Conservation (phyloP, 176 grass and related monocot genomes). For the Zoysia pacifica region DNA sequence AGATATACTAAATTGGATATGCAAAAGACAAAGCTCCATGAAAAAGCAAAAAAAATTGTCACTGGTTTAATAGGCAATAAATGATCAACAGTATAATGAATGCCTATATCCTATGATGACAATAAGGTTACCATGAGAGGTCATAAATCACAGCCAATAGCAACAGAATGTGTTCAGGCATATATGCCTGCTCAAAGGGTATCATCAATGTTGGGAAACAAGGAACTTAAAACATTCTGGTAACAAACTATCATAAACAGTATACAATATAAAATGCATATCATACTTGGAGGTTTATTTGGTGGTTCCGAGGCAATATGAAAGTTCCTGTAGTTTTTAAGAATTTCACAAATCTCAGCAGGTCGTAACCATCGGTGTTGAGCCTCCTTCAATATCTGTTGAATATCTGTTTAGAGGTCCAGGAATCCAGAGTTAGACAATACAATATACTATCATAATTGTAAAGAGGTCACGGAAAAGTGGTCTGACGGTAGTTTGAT, state of each 20-base stretch:
- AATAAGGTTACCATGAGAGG: neutral
- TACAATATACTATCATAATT: neutral
- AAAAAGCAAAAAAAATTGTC: neutral
- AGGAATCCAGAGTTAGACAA: constrained; percentile 32
- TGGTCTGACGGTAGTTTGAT: neutral
- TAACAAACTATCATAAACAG: constrained; percentile 7
- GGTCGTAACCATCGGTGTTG: constrained; percentile 87
- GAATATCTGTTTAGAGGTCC: constrained; percentile 65
- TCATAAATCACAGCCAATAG: neutral
- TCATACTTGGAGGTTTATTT: constrained; percentile 85
- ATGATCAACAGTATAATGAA: neutral
- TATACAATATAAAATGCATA: constrained; percentile 20
- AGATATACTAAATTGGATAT: neutral
- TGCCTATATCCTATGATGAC: neutral
- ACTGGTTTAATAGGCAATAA: neutral
- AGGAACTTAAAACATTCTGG: neutral
- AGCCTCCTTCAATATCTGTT: constrained; percentile 89
- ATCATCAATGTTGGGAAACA: neutral
- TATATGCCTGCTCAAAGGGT: constrained; percentile 1
- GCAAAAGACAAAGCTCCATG: neutral
- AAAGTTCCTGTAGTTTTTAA: constrained; percentile 83
- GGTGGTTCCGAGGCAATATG: constrained; percentile 82
- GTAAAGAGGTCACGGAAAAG: neutral
- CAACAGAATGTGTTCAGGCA: neutral
- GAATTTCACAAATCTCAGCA: constrained; percentile 95